A percentile compares a stretch with the other conserved stretches of the same genome.
phyloP scores from a whole-genome alignment of 306 rosid species.

The Trichosanthes cucumerina region DNA sequence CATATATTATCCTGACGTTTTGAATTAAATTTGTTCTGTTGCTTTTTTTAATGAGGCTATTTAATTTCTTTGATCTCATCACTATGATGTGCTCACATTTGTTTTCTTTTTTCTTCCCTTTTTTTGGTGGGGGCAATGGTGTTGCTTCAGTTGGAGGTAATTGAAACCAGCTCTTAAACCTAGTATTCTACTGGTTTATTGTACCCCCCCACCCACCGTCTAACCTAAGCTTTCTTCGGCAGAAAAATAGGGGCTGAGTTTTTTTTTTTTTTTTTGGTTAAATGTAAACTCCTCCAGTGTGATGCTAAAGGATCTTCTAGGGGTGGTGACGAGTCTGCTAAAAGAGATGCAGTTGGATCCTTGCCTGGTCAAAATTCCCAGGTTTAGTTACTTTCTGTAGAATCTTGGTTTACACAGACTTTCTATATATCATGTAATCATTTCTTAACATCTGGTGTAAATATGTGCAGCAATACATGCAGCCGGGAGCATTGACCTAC shows the following conservation, averaged over 20 bases:
- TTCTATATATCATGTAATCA: constrained; percentile 9
- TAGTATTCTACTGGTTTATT: constrained; percentile 10
- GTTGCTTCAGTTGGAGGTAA: constrained; percentile 66
- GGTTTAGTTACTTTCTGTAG: constrained; percentile 29
- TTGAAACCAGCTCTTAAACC: constrained; percentile 13
- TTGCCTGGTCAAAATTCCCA: constrained; percentile 54
- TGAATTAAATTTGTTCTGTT: neutral
- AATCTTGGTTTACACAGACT: constrained; percentile 1
- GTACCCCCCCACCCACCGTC: neutral
- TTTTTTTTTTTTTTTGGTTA: constrained; percentile 3
- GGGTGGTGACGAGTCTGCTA: constrained; percentile 63
- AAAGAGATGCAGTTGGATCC: constrained; percentile 47
- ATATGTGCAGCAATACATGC: constrained; percentile 43
- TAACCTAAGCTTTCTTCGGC: neutral
- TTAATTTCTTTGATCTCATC: neutral
- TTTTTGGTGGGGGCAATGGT: constrained; percentile 20
- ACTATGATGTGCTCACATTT: constrained; percentile 18
- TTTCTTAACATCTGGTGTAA: constrained; percentile 14
- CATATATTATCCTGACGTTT: neutral
- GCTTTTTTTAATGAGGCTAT: neutral
- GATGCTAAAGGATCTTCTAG: constrained; percentile 80
- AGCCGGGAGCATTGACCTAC: constrained; percentile 55
- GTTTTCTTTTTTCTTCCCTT: constrained; percentile 5
- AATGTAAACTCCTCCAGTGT: constrained; percentile 46
- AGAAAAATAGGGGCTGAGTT: constrained; percentile 11